Evolutionary conservation across 768 basidiomycete species (phyloP), one percentile per base, ranked within the genome.

Genomic region (Suillus subalutaceus): DNA sequence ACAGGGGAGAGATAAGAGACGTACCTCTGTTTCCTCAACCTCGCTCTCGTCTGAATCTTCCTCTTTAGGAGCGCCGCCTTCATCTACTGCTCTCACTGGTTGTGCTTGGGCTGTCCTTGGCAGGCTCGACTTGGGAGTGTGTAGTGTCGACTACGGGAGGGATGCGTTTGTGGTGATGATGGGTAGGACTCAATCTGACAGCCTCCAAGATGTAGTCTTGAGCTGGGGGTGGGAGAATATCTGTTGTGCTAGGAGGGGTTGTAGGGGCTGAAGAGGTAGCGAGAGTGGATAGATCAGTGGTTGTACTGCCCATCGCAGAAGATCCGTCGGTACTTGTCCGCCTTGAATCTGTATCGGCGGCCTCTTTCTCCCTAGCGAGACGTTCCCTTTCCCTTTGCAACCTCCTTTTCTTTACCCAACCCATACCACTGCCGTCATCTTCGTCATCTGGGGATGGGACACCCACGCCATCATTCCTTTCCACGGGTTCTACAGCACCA

Each of bases 361-460:
- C 68, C 55, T 68, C 70, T 61, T 66, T 69, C 20, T 74, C 74
- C 30, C 67, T 74, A 20, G 69, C 70, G 60, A 74, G 75, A 67
- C 82, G 83, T 70, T 86, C 85, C 64, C 77, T 76, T 70, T 86
- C 85, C 64, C 77, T 76, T 77, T 92, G 88, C 59, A 88, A 88
- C 69, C 85, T 79, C 50, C 94, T 75, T 67, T 76, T 80, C 79
- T 83, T 87, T 32, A 96, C 84, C 94, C 94, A 96, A 0, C 83
- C 88, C 87, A 95, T 90, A 12, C 94, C 94, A 75, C 90, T 91
- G 1, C 93, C 93, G 69, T 95, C 94, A 66, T 94, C 91, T 0
- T 85, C 86, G 23, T 91, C 90, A 3, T 50, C 70, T 7, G 64
- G 73, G 1, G 46, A 1, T 48, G 46, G 46, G 41, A 63, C 71